Evolutionary conservation across 768 basidiomycete species (phyloP), one percentile per base, ranked within the genome.

Genomic region (Neoboletus magnificus): DNA sequence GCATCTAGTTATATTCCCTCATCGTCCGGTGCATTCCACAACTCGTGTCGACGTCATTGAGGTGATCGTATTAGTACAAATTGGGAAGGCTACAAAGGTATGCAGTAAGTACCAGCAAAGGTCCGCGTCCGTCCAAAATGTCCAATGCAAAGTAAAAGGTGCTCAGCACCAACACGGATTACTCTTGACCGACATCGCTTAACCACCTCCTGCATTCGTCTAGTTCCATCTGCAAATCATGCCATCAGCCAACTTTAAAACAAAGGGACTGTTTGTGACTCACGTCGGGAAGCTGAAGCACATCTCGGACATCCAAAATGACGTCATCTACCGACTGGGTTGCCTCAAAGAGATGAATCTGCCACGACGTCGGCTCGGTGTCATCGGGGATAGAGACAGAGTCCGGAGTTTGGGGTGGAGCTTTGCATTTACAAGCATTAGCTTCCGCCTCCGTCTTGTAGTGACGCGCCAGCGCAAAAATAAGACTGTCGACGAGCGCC

Each of bases 401-500:
- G 27, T 35, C 23, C 1, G 25, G 20, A n/a, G 16, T 30, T 7
- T 22, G 0, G 44, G 33, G 33, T 10, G 27, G 1, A 18, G 42
- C 23, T 6, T 48, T 33, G n/a, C 55, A 66, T 50, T 22, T 15
- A 37, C 64, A 63, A 5, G 36, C 29, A 1, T 11, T 12, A 1
- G 10, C 44, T 10, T 68, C 66, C 23, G 62, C 64, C 42, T 74
- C 67, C 13, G 61, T 65, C 47, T 73, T 71, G 53, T 76, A 75
- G 25, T 74, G 68, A n/a, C 62, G 45, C 11, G 70, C 66, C 11
- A 84, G 66, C 10, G 74, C 68, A 9, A 71, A 61, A 7, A 76
- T 46, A 18, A 83, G 63, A 4, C 77, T 75, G 2, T 82, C 76
- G 9, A 81, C 63, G 2, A 88, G 61, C 3, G 82, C 80, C 10